These are phyloP conservation scores for Backusella australiensis DNA, from an alignment of 192 early-diverging fungal genomes.

Conservation along the genomic window DNA sequence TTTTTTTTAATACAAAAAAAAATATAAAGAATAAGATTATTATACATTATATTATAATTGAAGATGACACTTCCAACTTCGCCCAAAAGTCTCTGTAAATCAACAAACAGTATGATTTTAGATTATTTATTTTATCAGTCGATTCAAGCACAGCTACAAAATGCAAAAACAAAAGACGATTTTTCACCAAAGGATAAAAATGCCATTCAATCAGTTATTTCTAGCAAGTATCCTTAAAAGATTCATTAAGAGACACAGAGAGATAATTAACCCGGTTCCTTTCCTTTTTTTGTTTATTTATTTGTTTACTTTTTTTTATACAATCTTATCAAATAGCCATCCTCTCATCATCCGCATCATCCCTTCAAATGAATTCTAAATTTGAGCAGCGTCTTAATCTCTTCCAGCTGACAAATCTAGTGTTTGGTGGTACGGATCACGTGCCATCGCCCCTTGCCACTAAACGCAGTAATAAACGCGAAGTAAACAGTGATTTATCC, in stretches of 20 bases:
- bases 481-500: conserved; percentile 6
- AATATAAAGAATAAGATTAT: neutral
- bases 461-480: conserved; percentile 5
- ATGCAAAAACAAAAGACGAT: conserved; percentile 32
- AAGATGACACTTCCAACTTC: conserved; percentile 1
- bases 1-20: neutral
- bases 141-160: conserved; percentile 50
- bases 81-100: neutral
- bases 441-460: conserved; percentile 16
- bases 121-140: conserved; percentile 53
- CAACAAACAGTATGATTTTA: conserved; percentile 51
- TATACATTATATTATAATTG: neutral
- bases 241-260: neutral
- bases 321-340: conserved; percentile 22
- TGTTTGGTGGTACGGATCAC: conserved; percentile 50
- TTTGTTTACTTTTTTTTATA: conserved; percentile 3
- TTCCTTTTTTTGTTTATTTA: neutral
- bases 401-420: conserved; percentile 52
- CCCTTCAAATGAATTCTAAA: conserved; percentile 36
- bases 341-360: conserved; percentile 10
- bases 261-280: neutral
- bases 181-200: conserved; percentile 42
- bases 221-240: conserved; percentile 23
- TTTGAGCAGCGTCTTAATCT: conserved; percentile 53
- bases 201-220: conserved; percentile 52